Percentiles rank a stretch among this genome's conserved stretches.
Conservation (phyloP, 345 rosid genomes). For the Hevea brasiliensis region DNA sequence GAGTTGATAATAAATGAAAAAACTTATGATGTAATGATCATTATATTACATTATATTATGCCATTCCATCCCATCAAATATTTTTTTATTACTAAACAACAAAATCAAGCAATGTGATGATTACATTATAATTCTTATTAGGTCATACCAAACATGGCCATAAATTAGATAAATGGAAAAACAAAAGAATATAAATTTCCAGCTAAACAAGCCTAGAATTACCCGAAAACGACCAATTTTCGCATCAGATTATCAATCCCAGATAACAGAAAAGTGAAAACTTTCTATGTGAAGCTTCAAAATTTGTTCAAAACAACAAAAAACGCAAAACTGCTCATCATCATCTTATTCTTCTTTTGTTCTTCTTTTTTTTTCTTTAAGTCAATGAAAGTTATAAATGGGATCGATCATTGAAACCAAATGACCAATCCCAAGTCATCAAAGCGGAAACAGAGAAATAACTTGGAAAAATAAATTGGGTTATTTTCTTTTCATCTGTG, state of each 20-base stretch:
- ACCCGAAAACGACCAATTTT: neutral
- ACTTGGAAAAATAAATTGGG: too few species aligned
- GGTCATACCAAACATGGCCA: too few species aligned
- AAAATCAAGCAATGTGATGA: too few species aligned
- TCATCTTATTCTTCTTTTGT: neutral
- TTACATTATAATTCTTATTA: too few species aligned
- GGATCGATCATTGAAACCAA: neutral
- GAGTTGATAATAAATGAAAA: too few species aligned
- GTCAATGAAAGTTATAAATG: neutral
- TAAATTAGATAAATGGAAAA: neutral
- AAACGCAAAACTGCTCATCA: neutral
- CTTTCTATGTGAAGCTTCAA: neutral
- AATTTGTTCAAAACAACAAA: slow-evolving; percentile 5
- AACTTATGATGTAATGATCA: too few species aligned
- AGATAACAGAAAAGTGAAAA: neutral
- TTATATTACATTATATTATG: too few species aligned
- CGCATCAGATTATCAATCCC: slow-evolving; percentile 4
- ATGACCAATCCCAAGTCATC: slow-evolving; percentile 7
- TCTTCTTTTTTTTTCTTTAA: too few species aligned
- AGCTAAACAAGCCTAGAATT: neutral
- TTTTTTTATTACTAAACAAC: too few species aligned
- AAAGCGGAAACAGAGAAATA: neutral
- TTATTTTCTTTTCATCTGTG: neutral
- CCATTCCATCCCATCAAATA: too few species aligned
- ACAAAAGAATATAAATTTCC: neutral